Evolutionary conservation across 129 eudicot genomes (phyloP), one percentile per base, ranked within the genome.

Genomic region (Flaveria bidentis): DNA sequence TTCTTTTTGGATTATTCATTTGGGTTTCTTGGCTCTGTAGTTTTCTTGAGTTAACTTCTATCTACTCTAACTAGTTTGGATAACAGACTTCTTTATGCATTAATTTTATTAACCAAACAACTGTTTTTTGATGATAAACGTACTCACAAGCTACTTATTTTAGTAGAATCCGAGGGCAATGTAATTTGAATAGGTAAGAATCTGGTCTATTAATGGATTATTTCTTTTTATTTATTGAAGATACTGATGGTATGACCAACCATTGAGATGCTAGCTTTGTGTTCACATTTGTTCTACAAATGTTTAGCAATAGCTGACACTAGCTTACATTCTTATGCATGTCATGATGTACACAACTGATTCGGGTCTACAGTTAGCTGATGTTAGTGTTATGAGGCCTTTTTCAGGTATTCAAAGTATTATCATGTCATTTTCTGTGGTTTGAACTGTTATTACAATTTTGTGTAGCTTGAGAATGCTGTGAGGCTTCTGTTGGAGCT

Each of bases 401-500:
- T 26, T 16, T 70, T 17, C 20, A 9, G 51, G 42, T 5, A 39
- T 7, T 72, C 6, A 55, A 61, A 67, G 47, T 49, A 47, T 63
- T 50, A 61, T 45, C 0, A 10, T 46, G 45, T 53, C n/a, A 47
- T 26, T 42, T 56, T 26, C 22, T 62, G 53, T 9, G 69, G 46
- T 41, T 61, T 84, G 50, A 78, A 55, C 7, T 53, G 16, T 22
- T 67, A 26, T 84, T 72, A 26, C 51, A 49, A 57, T 71, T 42
- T 82, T 67, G 8, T 87, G 87, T 80, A 93, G 98, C 98, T 93
- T 82, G 98, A 93, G 82, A 90, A 87, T 80, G 87, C 76, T 72
- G 97, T 93, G 84, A 89, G 97, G 81, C 90, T 93, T 77, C 82
- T 93, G 53, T 51, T 84, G 86, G 97, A 93, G 81, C 84, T 93